These are phyloP conservation scores for Amylocarpus encephaloides DNA, from an alignment of 2,329 filamentous ascomycete genomes.

Conservation along the genomic window DNA sequence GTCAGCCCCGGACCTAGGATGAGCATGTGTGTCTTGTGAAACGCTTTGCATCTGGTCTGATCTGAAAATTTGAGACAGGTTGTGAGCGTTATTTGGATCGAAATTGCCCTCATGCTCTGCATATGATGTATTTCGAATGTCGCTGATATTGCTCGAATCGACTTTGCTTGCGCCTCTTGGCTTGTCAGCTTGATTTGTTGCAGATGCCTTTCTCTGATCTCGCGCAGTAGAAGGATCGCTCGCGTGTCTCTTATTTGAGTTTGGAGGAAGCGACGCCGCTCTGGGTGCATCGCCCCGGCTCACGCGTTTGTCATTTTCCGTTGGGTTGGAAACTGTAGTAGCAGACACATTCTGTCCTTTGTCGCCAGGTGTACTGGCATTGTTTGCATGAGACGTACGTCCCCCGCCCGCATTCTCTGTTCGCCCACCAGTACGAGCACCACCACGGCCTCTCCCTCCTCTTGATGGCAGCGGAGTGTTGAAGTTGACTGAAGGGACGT, in stretches of 20 bases:
- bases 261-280: slow-evolving; percentile 29
- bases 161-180: slow-evolving; percentile 20
- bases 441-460: slow-evolving; percentile 44
- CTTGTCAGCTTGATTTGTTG: slow-evolving; percentile 22
- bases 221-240: slow-evolving; percentile 20
- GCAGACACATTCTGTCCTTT: slow-evolving; percentile 20
- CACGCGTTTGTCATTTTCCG: slow-evolving; percentile 21
- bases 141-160: slow-evolving; percentile 21
- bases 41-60: slow-evolving; percentile 15
- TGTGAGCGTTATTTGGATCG: slow-evolving; percentile 13
- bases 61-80: slow-evolving; percentile 15
- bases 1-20: slow-evolving; percentile 23
- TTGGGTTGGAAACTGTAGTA: slow-evolving; percentile 5
- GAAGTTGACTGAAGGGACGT: slow-evolving; percentile 79
- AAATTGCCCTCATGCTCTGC: slow-evolving; percentile 25
- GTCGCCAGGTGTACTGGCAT: slow-evolving; percentile 20
- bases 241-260: slow-evolving; percentile 20
- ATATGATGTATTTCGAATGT: slow-evolving; percentile 30
- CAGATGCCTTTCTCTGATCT: slow-evolving; percentile 24
- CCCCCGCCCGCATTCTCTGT: slow-evolving; percentile 31
- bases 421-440: slow-evolving; percentile 36
- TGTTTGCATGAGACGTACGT: slow-evolving; percentile 29
- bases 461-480: slow-evolving; percentile 71
- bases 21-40: slow-evolving; percentile 21
- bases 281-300: slow-evolving; percentile 17